Conservation (phyloP, 1,284 basidiomycete genomes). For the Ganoderma sinense region DNA sequence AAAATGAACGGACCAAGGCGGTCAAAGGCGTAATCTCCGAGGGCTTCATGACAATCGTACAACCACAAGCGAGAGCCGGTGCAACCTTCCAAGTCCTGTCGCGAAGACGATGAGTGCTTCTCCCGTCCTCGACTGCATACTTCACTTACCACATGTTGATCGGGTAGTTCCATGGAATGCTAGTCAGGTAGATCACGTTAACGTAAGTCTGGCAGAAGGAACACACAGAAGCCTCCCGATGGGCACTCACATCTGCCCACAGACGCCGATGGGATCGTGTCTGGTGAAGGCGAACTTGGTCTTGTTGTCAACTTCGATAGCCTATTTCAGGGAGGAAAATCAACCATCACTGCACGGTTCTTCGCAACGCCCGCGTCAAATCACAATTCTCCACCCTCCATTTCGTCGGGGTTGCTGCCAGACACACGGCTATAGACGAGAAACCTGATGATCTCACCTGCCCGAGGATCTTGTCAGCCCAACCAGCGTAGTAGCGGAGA, state of each 20-base stretch:
- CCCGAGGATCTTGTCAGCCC: slow-evolving; percentile 64
- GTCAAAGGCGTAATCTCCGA: slow-evolving; percentile 93
- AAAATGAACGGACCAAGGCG: slow-evolving; percentile 67
- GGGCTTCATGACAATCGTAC: slow-evolving; percentile 92
- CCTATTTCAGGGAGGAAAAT: slow-evolving; percentile 47
- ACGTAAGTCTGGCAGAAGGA: slow-evolving; percentile 4
- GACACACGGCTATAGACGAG: neutral
- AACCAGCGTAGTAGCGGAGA: slow-evolving; percentile 82
- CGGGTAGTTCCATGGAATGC: slow-evolving; percentile 93
- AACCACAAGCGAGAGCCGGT: slow-evolving; percentile 89
- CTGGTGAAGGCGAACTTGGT: slow-evolving; percentile 86
- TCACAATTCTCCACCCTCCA: neutral
- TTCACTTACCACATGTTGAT: slow-evolving; percentile 83
- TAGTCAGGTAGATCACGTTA: slow-evolving; percentile 40
- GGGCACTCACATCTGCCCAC: slow-evolving; percentile 80
- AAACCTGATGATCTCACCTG: slow-evolving; percentile 46
- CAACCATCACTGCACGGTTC: neutral
- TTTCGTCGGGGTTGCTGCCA: neutral
- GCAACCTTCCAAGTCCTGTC: slow-evolving; percentile 90
- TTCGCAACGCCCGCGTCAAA: neutral
- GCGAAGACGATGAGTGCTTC: slow-evolving; percentile 1
- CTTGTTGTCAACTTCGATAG: slow-evolving; percentile 83
- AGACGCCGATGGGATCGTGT: slow-evolving; percentile 95
- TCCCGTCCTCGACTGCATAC: neutral
- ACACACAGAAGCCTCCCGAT: slow-evolving; percentile 8